Evolutionary conservation across 495 filamentous ascomycete species (phyloP), one percentile per base, ranked within the genome.

Genomic region (Annulohypoxylon stygium): DNA sequence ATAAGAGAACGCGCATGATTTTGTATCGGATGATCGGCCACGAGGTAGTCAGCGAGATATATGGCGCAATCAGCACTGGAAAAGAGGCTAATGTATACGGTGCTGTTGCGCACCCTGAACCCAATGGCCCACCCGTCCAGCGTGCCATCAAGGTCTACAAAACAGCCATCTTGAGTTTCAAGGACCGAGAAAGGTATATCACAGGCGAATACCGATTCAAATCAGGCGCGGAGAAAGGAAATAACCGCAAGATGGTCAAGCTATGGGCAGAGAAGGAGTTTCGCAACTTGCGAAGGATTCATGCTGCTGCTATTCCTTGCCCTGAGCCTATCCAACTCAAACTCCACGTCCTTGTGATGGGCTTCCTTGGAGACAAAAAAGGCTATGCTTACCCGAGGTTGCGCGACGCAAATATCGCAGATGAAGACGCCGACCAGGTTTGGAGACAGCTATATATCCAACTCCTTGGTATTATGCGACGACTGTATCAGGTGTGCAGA

Each of bases 21-120:
- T 84, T 99, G 41, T 84, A 97, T 67, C 93, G 98, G 82, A 91
- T 98, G 87, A 95, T 98, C 82, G 97, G 98, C 78, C 88, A 92
- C 2, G 88, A 94, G 55, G 86, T 98, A 14, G 88, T 93, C 18
- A 93, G 93, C 78, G 85, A 87, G 73, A 89, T 97, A 37, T 92
- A 98, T 77, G 96, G 96, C 9, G 94, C 94, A 79, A 83, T 99
- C 70, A 96, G 93, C 47, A 98, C 96, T 0, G 96, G 96, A 51
- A 99, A 99, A 78, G 96, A 99, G 81, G 96, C 96, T 51, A 98
- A 99, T 71, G 96, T 99, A 20, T 99, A 98, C 82, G 91, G 95
- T 69, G 85, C 81, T 5, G 73, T 82, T 12, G 75, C 81, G 11
- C 81, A 86, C 20, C 73, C 79, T 25, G 78, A 83, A 14, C 74